Percentiles rank a stretch among this genome's conserved stretches.
Evolutionary conservation across 148 eudicot species (phyloP).

Genomic region (Drosera capensis): DNA sequence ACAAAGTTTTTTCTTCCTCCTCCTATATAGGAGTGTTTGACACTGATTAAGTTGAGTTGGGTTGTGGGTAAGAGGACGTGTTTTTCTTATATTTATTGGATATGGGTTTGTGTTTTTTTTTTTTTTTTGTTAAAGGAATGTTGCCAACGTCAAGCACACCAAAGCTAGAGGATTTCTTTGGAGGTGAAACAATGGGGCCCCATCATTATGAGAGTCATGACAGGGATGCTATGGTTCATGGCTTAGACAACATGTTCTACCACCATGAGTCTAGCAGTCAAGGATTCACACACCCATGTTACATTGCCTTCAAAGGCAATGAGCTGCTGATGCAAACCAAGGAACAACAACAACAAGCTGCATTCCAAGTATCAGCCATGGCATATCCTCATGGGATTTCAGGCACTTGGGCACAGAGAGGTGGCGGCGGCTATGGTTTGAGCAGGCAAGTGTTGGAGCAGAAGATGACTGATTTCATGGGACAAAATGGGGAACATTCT

Average conservation of each 20-base stretch:
- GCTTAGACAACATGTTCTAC: constrained; percentile 41
- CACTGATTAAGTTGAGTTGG: no score
- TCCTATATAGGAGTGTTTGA: no score
- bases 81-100: no score
- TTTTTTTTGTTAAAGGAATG: not conserved
- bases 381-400: constrained; percentile 22
- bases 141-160: constrained; percentile 21
- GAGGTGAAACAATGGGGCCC: constrained; percentile 43
- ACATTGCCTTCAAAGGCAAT: not conserved
- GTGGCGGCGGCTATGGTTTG: constrained; percentile 14
- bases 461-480: constrained; percentile 6
- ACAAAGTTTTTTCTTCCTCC: no score
- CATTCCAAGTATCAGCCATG: constrained; percentile 3
- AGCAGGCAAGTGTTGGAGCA: constrained; percentile 9
- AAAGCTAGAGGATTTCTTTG: constrained; percentile 78
- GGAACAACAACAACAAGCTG: not conserved
- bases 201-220: constrained; percentile 19
- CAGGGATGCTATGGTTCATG: constrained; percentile 22
- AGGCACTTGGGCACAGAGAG: constrained; percentile 34
- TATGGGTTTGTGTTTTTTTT: not conserved
- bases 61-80: no score
- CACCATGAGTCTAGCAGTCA: constrained; percentile 12
- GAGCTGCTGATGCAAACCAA: not conserved
- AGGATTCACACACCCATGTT: not conserved
- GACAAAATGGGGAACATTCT: constrained; percentile 14